phyloP scores from a whole-genome alignment of 371 early-diverging fungal species.

The Mortierella sp. region DNA sequence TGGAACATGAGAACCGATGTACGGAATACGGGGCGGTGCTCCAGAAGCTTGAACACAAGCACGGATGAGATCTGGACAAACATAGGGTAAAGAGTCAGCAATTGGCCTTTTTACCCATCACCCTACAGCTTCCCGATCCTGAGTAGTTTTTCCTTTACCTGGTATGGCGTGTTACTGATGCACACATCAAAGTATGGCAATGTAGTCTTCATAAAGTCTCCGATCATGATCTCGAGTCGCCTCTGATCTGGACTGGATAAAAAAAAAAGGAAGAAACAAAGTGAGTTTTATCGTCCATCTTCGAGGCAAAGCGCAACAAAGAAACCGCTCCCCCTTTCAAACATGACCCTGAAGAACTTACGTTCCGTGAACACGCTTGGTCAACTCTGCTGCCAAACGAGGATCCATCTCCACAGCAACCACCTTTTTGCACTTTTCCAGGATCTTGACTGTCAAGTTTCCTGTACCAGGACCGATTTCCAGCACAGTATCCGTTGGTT shows the following conservation, averaged over 20 bases:
- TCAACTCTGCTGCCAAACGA: conserved; percentile 97
- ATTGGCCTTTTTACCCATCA: too few relatives aligned
- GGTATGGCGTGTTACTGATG: conserved; percentile 99
- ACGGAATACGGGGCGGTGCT: conserved; percentile 93
- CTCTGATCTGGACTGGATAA: conserved; percentile 83
- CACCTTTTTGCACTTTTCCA: conserved; percentile 95
- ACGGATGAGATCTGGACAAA: conserved; percentile 92
- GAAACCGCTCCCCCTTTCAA: too few relatives aligned
- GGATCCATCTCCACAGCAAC: conserved; percentile 98
- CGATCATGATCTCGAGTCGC: conserved; percentile 95
- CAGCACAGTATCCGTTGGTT: conserved; percentile 95
- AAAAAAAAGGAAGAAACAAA: neutral
- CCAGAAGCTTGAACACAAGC: conserved; percentile 96
- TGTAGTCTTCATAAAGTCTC: conserved; percentile 97
- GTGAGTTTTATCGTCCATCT: too few relatives aligned
- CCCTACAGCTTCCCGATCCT: too few relatives aligned
- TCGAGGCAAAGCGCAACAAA: too few relatives aligned
- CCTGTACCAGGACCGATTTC: conserved; percentile 99
- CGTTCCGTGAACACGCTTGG: conserved; percentile 97
- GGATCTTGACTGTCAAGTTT: conserved; percentile 97
- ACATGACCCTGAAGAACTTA: too few relatives aligned
- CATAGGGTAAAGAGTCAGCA: too few relatives aligned
- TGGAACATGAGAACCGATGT: conserved; percentile 99
- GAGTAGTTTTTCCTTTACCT: conserved; percentile 72
- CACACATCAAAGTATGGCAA: conserved; percentile 99